These are phyloP conservation scores for Pichia californica DNA, from an alignment of 805 yeast genomes.

Conservation along the genomic window DNA sequence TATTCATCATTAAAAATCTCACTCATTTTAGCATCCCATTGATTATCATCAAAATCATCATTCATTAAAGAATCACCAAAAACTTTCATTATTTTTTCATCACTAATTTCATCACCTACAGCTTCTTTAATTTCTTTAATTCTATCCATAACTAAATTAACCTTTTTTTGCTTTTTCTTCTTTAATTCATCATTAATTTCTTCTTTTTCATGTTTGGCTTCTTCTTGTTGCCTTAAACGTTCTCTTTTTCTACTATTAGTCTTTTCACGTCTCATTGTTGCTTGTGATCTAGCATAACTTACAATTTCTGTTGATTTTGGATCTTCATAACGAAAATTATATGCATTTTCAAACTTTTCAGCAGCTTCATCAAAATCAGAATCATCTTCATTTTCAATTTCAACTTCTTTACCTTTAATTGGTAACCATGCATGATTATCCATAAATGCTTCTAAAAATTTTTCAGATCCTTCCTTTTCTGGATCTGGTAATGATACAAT, in stretches of 20 bases:
- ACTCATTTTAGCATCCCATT: slow-evolving; percentile 85
- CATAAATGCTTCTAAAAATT: slow-evolving; percentile 68
- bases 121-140: slow-evolving; percentile 58
- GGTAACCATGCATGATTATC: slow-evolving; percentile 88
- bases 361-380: slow-evolving; percentile 90
- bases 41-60: slow-evolving; percentile 83
- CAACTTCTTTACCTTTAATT: slow-evolving; percentile 46
- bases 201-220: slow-evolving; percentile 42
- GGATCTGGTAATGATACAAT: slow-evolving; percentile 59
- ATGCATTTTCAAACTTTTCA: slow-evolving; percentile 85
- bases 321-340: slow-evolving; percentile 92
- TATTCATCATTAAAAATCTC: slow-evolving; percentile 82
- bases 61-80: slow-evolving; percentile 73
- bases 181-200: slow-evolving; percentile 56
- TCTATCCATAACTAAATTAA: slow-evolving; percentile 71
- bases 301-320: slow-evolving; percentile 86
- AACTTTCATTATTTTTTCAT: slow-evolving; percentile 53
- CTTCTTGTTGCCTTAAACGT: slow-evolving; percentile 64
- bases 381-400: slow-evolving; percentile 51
- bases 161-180: slow-evolving; percentile 68
- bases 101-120: slow-evolving; percentile 57
- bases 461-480: slow-evolving; percentile 46
- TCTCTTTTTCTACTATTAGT: slow-evolving; percentile 71
- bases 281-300: slow-evolving; percentile 91
- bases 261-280: slow-evolving; percentile 79